phyloP scores from a whole-genome alignment of 352 stramenopile species.

The Thalassiosira mediterranea region DNA sequence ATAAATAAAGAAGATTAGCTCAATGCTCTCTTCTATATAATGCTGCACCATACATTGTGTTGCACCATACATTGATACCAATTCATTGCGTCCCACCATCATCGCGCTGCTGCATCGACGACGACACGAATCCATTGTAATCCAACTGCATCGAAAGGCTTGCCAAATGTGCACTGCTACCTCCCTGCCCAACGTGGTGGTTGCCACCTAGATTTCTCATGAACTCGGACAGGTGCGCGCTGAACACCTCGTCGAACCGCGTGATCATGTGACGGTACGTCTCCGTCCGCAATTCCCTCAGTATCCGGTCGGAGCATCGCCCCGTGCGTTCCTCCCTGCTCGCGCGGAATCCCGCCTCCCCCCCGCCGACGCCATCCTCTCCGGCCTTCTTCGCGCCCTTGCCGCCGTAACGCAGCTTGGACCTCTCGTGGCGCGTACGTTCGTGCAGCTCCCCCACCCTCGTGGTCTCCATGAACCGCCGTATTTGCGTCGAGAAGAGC shows the following conservation, averaged over 20 bases:
- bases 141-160: constrained; percentile 82
- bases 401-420: constrained; percentile 33
- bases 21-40: no score
- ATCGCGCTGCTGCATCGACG: constrained; percentile 50
- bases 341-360: constrained; percentile 22
- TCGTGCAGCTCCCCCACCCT: constrained; percentile 45
- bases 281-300: constrained; percentile 62
- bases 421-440: constrained; percentile 38
- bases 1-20: no score
- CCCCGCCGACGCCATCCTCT: no score
- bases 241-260: constrained; percentile 80
- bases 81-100: no score
- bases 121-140: constrained; percentile 81
- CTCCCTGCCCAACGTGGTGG: constrained; percentile 20
- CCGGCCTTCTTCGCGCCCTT: constrained; percentile 28
- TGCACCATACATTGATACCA: no score
- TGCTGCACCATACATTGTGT: no score
- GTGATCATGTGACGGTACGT: constrained; percentile 77
- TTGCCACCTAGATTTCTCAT: constrained; percentile 67
- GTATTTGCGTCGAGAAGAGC: constrained; percentile 93
- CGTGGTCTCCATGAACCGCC: constrained; percentile 85
- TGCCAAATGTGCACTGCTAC: constrained; percentile 58
- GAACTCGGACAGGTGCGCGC: constrained; percentile 68
- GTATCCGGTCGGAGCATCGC: constrained; percentile 62
- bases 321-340: constrained; percentile 35